Evolutionary conservation across 1,284 basidiomycete species (phyloP).

Genomic region (Marasmius oreades): DNA sequence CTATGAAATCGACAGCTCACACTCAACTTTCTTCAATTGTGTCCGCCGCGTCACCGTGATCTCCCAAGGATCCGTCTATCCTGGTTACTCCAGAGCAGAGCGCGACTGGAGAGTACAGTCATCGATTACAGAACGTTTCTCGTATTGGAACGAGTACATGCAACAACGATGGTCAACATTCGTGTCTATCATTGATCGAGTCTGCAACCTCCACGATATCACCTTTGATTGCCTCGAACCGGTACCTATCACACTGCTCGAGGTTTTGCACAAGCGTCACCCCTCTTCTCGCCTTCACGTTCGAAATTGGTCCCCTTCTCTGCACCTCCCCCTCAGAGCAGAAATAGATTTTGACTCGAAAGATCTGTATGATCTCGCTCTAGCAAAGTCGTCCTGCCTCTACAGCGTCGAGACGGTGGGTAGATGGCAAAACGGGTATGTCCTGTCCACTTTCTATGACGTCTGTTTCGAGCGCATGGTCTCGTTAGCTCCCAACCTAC

Average conservation of each 20-base stretch:
- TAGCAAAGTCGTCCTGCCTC: background rate
- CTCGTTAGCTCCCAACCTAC: background rate
- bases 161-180: too few species aligned
- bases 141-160: too few species aligned
- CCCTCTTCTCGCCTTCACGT: background rate
- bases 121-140: too few species aligned
- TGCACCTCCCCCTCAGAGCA: too few species aligned
- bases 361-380: background rate
- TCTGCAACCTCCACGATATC: background rate
- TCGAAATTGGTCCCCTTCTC: slow-evolving; percentile 1
- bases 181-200: too few species aligned
- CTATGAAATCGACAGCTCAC: too few species aligned
- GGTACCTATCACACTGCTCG: background rate
- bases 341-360: background rate
- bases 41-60: too few species aligned
- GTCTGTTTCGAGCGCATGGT: background rate
- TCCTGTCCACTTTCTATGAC: background rate
- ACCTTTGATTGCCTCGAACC: background rate
- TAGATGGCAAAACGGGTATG: background rate
- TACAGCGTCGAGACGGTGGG: background rate
- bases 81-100: too few species aligned
- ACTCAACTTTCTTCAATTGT: too few species aligned
- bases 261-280: background rate
- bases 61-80: too few species aligned
- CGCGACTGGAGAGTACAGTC: too few species aligned